Conservation (phyloP, 108 stramenopile genomes). For the Nannochloropsis salina region DNA sequence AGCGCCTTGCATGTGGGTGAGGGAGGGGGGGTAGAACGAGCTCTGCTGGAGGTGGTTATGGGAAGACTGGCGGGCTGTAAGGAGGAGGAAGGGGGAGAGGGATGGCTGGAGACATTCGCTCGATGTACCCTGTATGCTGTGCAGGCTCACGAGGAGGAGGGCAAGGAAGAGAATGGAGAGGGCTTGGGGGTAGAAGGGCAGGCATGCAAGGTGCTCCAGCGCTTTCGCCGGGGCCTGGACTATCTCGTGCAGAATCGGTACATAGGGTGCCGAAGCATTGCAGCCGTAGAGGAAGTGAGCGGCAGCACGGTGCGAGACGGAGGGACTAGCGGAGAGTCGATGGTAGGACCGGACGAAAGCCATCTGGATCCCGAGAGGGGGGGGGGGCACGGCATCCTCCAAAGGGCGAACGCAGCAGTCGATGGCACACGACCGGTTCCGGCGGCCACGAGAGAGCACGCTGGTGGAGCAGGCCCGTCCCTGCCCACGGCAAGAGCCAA, state of each 20-base stretch:
- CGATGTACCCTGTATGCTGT: slow-evolving; percentile 9
- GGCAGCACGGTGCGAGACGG: neutral
- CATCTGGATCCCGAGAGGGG: neutral
- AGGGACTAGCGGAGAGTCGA: neutral
- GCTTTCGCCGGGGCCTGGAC: neutral
- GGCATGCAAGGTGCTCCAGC: neutral
- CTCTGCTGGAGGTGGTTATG: slow-evolving; percentile 48
- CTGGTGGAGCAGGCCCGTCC: neutral
- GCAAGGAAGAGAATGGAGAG: neutral
- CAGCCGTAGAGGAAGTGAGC: neutral
- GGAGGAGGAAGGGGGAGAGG: slow-evolving; percentile 14
- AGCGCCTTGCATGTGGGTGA: slow-evolving; percentile 33
- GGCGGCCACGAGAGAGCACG: neutral
- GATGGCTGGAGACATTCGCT: slow-evolving; percentile 18
- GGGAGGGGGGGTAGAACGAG: slow-evolving; percentile 46
- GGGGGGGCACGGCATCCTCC: neutral
- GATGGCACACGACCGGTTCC: neutral
- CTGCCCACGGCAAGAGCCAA: neutral
- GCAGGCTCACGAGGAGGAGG: neutral
- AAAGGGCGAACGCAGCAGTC: neutral
- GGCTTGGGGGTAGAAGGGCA: neutral
- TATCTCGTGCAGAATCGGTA: neutral
- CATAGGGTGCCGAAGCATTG: neutral
- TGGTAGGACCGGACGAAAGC: neutral
- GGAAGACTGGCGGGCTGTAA: slow-evolving; percentile 24